Evolutionary conservation across 1,284 basidiomycete species (phyloP).

Genomic region (Peniophora sp.): DNA sequence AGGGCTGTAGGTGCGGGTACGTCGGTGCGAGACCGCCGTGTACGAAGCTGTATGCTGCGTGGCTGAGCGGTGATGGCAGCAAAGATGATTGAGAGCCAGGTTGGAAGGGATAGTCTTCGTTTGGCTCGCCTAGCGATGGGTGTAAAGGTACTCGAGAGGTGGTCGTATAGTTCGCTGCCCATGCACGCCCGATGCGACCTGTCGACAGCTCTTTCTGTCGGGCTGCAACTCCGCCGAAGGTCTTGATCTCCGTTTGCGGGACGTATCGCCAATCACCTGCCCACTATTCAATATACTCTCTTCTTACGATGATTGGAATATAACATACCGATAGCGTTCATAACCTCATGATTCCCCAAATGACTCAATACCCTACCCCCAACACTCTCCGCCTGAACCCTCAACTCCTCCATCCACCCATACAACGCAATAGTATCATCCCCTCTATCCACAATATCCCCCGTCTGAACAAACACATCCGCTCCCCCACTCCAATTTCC

Average conservation of each 20-base stretch:
- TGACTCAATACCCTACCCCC: slow-evolving; percentile 74
- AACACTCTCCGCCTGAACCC: slow-evolving; percentile 59
- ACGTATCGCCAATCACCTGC: slow-evolving; percentile 88
- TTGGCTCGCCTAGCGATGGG: slow-evolving; percentile 57
- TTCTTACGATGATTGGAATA: not conserved
- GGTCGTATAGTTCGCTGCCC: slow-evolving; percentile 83
- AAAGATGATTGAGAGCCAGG: slow-evolving; percentile 10
- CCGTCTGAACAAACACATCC: slow-evolving; percentile 86
- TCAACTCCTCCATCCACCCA: slow-evolving; percentile 72
- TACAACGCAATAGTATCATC: slow-evolving; percentile 83
- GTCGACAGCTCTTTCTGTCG: slow-evolving; percentile 68
- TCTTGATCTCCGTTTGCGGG: slow-evolving; percentile 68
- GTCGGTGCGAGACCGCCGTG: slow-evolving; percentile 80
- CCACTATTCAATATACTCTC: slow-evolving; percentile 7
- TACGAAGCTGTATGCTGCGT: slow-evolving; percentile 78
- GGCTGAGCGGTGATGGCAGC: slow-evolving; percentile 42
- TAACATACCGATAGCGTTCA: slow-evolving; percentile 75
- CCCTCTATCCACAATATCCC: slow-evolving; percentile 89
- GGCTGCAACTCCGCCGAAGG: slow-evolving; percentile 63
- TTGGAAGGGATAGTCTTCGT: slow-evolving; percentile 59
- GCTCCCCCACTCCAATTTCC: slow-evolving; percentile 73
- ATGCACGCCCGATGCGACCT: slow-evolving; percentile 76
- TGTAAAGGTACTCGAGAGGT: slow-evolving; percentile 77
- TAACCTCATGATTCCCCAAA: slow-evolving; percentile 88
- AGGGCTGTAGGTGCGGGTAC: slow-evolving; percentile 66